A percentile compares a stretch with the other conserved stretches of the same genome.
Evolutionary conservation across 106 monocot genomes (phyloP).

Genomic region (Acorus gramineus): DNA sequence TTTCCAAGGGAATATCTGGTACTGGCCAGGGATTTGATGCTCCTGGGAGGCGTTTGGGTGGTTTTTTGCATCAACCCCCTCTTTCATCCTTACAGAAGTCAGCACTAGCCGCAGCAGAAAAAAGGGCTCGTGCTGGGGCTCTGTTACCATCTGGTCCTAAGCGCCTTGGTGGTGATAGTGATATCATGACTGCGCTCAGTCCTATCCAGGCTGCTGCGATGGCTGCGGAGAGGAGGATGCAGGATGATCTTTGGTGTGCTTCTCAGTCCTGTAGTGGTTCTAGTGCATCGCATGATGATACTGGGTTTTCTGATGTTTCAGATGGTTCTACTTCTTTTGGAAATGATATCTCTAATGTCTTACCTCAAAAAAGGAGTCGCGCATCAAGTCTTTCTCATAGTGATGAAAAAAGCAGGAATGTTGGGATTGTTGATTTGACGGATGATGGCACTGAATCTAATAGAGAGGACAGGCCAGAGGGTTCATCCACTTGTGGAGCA

Average conservation of each 20-base stretch:
- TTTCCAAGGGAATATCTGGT: slow-evolving; percentile 65
- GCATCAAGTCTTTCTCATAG: neutral
- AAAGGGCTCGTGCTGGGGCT: slow-evolving; percentile 39
- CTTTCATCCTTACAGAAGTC: slow-evolving; percentile 42
- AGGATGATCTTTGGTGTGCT: slow-evolving; percentile 92
- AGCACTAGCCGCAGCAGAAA: slow-evolving; percentile 67
- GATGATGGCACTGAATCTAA: neutral
- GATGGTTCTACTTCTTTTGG: slow-evolving; percentile 3
- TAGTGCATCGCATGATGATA: slow-evolving; percentile 1
- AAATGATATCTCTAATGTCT: slow-evolving; percentile 5
- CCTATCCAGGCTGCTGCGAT: slow-evolving; percentile 94
- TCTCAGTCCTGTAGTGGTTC: slow-evolving; percentile 17
- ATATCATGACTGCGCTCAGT: slow-evolving; percentile 72
- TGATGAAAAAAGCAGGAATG: neutral
- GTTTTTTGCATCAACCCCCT: slow-evolving; percentile 51
- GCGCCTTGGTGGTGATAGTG: slow-evolving; percentile 59
- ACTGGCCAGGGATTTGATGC: slow-evolving; percentile 84
- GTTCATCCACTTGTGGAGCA: slow-evolving; percentile 10
- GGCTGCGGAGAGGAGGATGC: slow-evolving; percentile 91
- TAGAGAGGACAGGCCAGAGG: neutral
- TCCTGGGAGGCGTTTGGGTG: slow-evolving; percentile 73
- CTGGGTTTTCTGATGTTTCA: neutral
- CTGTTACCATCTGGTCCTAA: slow-evolving; percentile 71
- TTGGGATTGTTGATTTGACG: neutral
- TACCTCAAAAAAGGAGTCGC: neutral